Evolutionary conservation across 148 eudicot genomes (phyloP), one percentile per base, ranked within the genome.

Genomic region (Rhododendron ferrugineum): DNA sequence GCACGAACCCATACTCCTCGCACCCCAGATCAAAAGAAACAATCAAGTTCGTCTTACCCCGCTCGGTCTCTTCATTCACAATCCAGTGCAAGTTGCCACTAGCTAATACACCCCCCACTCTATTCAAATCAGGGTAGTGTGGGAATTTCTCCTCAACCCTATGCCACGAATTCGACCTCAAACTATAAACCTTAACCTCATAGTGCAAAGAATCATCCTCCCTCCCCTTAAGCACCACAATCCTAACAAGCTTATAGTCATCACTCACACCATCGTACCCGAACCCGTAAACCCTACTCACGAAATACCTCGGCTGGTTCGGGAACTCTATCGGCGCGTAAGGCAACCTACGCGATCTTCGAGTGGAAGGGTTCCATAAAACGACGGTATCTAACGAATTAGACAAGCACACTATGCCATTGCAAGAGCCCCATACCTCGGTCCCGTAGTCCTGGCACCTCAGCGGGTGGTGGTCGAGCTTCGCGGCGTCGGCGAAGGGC

Each of bases 201-300:
- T 84, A 84, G 49, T 79, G 70, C 26, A 85, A 40, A 3, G 78
- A 72, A 62, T 78, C 86, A 34, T 26, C 26, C 18, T 84, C 74
- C 11, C 16, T 49, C 0, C 66, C 87, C 18, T 15, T n/a, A 46
- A 84, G 83, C 85, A 89, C 86, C 22, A 88, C 87, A 5, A 91
- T 84, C 85, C 92, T 87, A 7, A 91, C 89, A 78, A 92, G 84
- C 26, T 91, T 92, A 79, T 92, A 90, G 66, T 90, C 93, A 88
- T 91, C 90, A 44, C 34, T 79, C 8, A 79, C 85, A 30, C 13
- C 49, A 85, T 91, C 93, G 86, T 90, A 90, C 23, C 93, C 93
- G 76, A 90, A 88, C 8, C 93, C 93, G 28, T 88, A 88, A 23
- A 85, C 78, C 26, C 84, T 11, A 1, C 32, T 52, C 42, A 74